These are phyloP conservation scores for Penicillium goetzii DNA, from an alignment of 495 filamentous ascomycete species.

Conservation along the genomic window DNA sequence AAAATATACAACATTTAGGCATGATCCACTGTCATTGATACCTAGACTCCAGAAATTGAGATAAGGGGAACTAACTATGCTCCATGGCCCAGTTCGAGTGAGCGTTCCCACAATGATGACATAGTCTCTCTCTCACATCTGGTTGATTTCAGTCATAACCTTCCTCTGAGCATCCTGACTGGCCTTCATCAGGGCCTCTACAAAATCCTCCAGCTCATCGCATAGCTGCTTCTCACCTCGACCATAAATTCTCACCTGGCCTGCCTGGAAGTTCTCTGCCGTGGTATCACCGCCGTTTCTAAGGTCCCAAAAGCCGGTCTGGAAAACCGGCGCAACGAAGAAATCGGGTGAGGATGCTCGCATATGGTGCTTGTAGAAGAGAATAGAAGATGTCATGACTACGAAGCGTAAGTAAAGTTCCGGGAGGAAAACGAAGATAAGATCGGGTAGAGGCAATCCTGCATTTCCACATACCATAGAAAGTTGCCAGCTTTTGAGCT, in stretches of 20 bases:
- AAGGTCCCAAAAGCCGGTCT: slow-evolving; percentile 8
- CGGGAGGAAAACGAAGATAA: neutral
- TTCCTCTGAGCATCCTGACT: slow-evolving; percentile 6
- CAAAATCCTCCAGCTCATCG: slow-evolving; percentile 4
- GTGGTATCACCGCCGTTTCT: neutral
- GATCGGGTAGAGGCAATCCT: neutral
- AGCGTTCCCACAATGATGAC: neutral
- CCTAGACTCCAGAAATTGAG: too few relatives aligned
- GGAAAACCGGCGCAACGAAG: neutral
- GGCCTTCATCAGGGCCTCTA: neutral
- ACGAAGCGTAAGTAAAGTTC: neutral
- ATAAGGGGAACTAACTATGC: neutral
- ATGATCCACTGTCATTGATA: neutral
- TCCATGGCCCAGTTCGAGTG: neutral
- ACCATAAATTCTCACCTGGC: neutral
- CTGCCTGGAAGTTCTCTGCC: neutral
- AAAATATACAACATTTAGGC: neutral
- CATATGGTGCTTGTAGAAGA: slow-evolving; percentile 6
- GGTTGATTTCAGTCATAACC: neutral
- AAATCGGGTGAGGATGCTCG: neutral
- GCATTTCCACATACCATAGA: slow-evolving; percentile 2
- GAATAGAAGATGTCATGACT: slow-evolving; percentile 4
- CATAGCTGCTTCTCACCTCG: neutral
- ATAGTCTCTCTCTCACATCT: neutral
- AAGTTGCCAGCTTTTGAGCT: neutral